These are phyloP conservation scores for Dipodascus geniculatus DNA, from an alignment of 805 yeast species.

Conservation along the genomic window DNA sequence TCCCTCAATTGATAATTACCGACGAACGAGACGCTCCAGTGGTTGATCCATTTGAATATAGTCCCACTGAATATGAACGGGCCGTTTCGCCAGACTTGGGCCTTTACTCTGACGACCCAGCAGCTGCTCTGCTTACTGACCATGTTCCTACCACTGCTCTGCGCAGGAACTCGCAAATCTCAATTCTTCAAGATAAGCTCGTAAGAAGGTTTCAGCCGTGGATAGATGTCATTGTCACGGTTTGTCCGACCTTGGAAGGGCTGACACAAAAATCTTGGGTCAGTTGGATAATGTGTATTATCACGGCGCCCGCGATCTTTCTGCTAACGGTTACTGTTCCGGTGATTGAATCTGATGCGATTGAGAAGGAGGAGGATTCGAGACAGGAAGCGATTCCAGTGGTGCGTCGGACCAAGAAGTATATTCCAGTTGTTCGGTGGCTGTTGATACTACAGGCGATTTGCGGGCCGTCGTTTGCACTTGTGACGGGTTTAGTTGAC, in stretches of 20 bases:
- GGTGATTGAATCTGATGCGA: slow-evolving; percentile 16
- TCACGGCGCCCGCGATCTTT: slow-evolving; percentile 24
- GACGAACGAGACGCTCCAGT: neutral
- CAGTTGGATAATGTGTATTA: slow-evolving; percentile 17
- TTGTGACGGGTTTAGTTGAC: slow-evolving; percentile 3
- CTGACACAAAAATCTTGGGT: slow-evolving; percentile 17
- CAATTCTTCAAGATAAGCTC: neutral
- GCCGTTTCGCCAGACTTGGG: neutral
- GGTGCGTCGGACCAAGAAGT: too few relatives aligned
- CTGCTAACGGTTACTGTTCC: slow-evolving; percentile 24
- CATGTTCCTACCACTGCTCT: neutral
- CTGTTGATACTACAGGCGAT: slow-evolving; percentile 25
- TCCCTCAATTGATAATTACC: neutral
- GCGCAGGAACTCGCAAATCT: neutral
- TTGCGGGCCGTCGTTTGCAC: slow-evolving; percentile 23
- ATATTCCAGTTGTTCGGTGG: slow-evolving; percentile 17
- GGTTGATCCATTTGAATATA: neutral
- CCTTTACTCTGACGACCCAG: neutral
- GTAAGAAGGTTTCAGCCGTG: neutral
- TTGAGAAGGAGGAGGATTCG: slow-evolving; percentile 5
- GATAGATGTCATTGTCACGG: neutral
- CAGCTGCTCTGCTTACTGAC: neutral
- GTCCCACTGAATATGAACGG: neutral
- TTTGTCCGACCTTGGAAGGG: slow-evolving; percentile 23
- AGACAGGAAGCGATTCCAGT: neutral